These are phyloP conservation scores for Russula compacta DNA, from an alignment of 768 basidiomycete genomes.

Conservation along the genomic window DNA sequence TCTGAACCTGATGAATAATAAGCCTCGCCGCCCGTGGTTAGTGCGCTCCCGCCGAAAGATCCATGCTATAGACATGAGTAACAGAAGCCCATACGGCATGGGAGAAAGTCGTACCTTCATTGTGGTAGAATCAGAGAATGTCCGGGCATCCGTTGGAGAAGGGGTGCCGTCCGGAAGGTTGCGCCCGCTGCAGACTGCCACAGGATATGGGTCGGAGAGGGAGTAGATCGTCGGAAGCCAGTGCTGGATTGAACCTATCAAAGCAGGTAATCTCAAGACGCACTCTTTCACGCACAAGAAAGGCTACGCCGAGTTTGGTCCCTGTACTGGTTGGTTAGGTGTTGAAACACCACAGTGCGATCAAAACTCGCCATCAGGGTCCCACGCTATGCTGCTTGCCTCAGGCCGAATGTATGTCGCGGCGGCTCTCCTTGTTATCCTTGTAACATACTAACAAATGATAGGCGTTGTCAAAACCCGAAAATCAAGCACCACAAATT, in stretches of 20 bases:
- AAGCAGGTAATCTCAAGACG: not conserved
- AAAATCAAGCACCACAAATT: constrained; percentile 11
- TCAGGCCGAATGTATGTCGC: constrained; percentile 49
- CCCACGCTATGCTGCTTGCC: constrained; percentile 57
- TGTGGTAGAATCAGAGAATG: constrained; percentile 65
- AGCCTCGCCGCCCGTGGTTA: constrained; percentile 40
- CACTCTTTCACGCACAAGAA: constrained; percentile 40
- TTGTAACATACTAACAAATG: constrained; percentile 35
- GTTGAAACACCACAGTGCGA: not conserved
- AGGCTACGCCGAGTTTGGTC: constrained; percentile 51
- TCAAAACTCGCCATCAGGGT: constrained; percentile 47
- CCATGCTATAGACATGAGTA: constrained; percentile 45
- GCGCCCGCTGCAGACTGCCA: constrained; percentile 57
- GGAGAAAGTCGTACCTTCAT: constrained; percentile 49
- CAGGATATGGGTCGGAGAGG: constrained; percentile 54
- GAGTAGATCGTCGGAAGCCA: constrained; percentile 64
- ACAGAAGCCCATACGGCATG: not conserved
- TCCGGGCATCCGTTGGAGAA: constrained; percentile 36
- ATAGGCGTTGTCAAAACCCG: not conserved
- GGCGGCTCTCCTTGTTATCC: constrained; percentile 34
- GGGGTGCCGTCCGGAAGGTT: constrained; percentile 48
- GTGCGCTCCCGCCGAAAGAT: constrained; percentile 50
- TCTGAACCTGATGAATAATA: constrained; percentile 75
- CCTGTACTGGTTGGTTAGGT: constrained; percentile 33
- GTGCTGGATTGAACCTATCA: constrained; percentile 33